These are phyloP conservation scores for Hymenoscyphus infarciens DNA, from an alignment of 2,329 filamentous ascomycete species.

Conservation along the genomic window DNA sequence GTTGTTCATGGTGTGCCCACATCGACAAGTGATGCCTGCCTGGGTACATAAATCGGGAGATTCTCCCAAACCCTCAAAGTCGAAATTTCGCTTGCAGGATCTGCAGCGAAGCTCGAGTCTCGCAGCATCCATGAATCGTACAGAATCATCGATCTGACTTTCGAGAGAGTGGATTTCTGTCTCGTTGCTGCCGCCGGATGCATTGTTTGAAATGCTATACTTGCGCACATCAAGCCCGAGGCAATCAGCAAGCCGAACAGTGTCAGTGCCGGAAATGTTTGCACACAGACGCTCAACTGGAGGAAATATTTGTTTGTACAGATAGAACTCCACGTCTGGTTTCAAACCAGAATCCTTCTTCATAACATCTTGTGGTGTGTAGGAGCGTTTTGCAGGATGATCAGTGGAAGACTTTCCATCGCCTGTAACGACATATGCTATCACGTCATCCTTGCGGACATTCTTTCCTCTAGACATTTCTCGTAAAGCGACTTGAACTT, in stretches of 20 bases:
- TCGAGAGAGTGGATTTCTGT: conserved; percentile 86
- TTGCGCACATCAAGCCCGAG: conserved; percentile 87
- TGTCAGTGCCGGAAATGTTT: conserved; percentile 89
- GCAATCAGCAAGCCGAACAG: conserved; percentile 84
- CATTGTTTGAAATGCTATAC: conserved; percentile 68
- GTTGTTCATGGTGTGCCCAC: conserved; percentile 64
- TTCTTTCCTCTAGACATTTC: conserved; percentile 83
- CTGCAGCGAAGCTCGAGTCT: conserved; percentile 78
- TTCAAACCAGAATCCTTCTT: conserved; percentile 72
- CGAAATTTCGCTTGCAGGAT: conserved; percentile 66
- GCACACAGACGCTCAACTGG: conserved; percentile 97
- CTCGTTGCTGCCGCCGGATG: conserved; percentile 49
- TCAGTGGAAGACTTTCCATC: conserved; percentile 61
- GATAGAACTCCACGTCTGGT: conserved; percentile 95
- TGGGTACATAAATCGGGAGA: conserved; percentile 62
- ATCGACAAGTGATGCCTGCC: conserved; percentile 69
- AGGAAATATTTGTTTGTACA: conserved; percentile 97
- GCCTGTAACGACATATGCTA: conserved; percentile 89
- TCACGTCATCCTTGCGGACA: conserved; percentile 90
- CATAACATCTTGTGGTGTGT: conserved; percentile 77
- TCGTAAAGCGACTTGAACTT: conserved; percentile 90
- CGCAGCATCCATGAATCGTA: conserved; percentile 80
- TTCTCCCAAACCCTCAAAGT: conserved; percentile 71
- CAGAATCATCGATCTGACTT: conserved; percentile 85
- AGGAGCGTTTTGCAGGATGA: conserved; percentile 81